Evolutionary conservation across 2,329 filamentous ascomycete species (phyloP).

Genomic region (Aureobasidium mangrovei): DNA sequence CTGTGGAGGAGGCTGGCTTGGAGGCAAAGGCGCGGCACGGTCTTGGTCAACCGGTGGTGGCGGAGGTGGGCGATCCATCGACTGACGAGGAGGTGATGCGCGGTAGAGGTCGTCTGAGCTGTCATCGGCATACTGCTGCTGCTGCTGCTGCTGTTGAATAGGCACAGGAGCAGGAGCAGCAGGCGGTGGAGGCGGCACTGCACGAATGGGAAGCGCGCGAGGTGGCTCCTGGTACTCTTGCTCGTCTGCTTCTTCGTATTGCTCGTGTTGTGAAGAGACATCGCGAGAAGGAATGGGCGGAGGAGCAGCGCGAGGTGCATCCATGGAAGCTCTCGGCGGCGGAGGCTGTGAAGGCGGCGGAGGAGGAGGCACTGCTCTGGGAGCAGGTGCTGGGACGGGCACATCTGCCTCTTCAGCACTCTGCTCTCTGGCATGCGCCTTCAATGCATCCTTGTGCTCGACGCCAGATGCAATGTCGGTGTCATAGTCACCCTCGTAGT

Average conservation of each 20-base stretch:
- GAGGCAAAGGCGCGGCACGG: slow-evolving; percentile 27
- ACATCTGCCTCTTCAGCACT: slow-evolving; percentile 54
- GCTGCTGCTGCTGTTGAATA: slow-evolving; percentile 26
- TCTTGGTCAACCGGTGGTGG: slow-evolving; percentile 21
- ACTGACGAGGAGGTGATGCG: slow-evolving; percentile 31
- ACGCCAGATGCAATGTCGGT: slow-evolving; percentile 92
- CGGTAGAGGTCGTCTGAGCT: slow-evolving; percentile 41
- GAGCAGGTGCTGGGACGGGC: slow-evolving; percentile 33
- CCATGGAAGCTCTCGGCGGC: slow-evolving; percentile 54
- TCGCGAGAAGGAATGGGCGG: slow-evolving; percentile 55
- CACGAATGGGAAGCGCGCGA: slow-evolving; percentile 13
- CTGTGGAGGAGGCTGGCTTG: slow-evolving; percentile 26
- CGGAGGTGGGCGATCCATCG: slow-evolving; percentile 27
- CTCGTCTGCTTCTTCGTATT: slow-evolving; percentile 10
- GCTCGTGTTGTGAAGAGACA: slow-evolving; percentile 17
- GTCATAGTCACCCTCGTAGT: slow-evolving; percentile 97
- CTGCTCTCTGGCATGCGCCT: slow-evolving; percentile 62
- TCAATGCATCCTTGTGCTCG: slow-evolving; percentile 89
- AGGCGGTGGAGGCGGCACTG: slow-evolving; percentile 25
- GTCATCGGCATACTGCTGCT: slow-evolving; percentile 28
- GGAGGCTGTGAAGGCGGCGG: slow-evolving; percentile 45
- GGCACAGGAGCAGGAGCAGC: slow-evolving; percentile 26
- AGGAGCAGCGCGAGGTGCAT: slow-evolving; percentile 61
- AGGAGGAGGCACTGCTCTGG: slow-evolving; percentile 44
- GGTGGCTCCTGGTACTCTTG: slow-evolving; percentile 11